These are phyloP conservation scores for Paraurostyla sp. DNA, from an alignment of 73 alveolate species.

Conservation along the genomic window DNA sequence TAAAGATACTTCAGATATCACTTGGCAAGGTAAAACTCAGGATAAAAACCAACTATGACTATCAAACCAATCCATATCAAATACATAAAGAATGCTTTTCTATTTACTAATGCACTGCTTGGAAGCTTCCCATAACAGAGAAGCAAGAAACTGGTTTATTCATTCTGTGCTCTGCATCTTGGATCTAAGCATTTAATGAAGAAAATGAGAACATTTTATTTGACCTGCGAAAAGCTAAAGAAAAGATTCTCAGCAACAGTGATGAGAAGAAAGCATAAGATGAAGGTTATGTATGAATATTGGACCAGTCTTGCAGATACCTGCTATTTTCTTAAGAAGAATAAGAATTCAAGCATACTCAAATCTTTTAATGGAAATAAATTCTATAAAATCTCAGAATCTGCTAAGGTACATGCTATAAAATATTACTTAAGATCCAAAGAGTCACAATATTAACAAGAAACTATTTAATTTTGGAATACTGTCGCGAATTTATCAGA, in stretches of 20 bases:
- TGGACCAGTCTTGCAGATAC: conserved; percentile 8
- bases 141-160: neutral
- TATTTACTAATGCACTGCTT: neutral
- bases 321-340: conserved; percentile 31
- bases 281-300: neutral
- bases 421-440: neutral
- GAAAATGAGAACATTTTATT: neutral
- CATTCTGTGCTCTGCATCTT: neutral
- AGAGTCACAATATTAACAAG: neutral
- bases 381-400: neutral
- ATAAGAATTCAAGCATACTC: neutral
- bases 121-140: neutral
- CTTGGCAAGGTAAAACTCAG: neutral
- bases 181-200: neutral
- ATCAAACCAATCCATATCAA: neutral
- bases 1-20: neutral
- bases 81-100: neutral
- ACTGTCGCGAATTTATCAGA: neutral
- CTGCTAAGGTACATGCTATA: neutral
- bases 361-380: conserved; percentile 10
- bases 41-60: neutral
- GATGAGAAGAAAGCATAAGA: neutral
- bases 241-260: neutral
- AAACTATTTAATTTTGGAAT: neutral
- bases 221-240: neutral